Base-by-base conservation (phyloP, 2,329 filamentous ascomycete species). In the Fusarium sacchari region DNA sequence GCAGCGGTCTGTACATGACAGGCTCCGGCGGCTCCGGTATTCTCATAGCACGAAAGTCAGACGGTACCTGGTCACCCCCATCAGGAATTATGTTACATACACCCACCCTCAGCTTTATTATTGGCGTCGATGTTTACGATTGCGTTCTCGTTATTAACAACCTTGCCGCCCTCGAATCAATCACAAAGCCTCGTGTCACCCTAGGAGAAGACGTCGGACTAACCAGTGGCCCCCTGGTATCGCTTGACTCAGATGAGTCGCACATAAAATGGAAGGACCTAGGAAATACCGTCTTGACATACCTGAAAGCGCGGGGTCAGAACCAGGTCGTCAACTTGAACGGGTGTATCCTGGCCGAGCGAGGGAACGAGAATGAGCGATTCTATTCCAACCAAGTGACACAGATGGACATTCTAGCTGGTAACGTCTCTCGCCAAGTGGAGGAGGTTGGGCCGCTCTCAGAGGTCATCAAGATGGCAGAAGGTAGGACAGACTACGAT, bases 101-200 rank as follows among this genome's bases (percentile, higher is more conserved):
- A 0, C 90, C 94, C 2, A 94, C 93, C 2, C 87, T 98, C 39
- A 96, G 95, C 40, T 98, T 98, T 79, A 89, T 97, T 60, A 92
- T 95, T 11, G 96, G 95, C 6, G 93, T 97, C 44, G 96, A 98
- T 80, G 95, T 98, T 37, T 98, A 98, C 85, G 96, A 98, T 81
- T 97, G 95, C 79, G 93, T 98, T 20, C 88, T 98, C 14, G 93
- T 98, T 40, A 95, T 98, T 80, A 98, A 97, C 84, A 95, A 93
- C 49, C 90, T 93, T 50, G 89, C 94, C 64, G 94, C 95, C 12
- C 85, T 98, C 52, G 93, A 97, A 74, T 90, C 93, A 2, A 97
- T 98, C 79, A 94, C 93, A 40, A 92, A 91, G 65, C 85, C 96
- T 7, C 89, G 92, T 60, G 91, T 94, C 62, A 96, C 93, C 0